phyloP scores from a whole-genome alignment of 495 filamentous ascomycete genomes.

The Evernia prunastri region DNA sequence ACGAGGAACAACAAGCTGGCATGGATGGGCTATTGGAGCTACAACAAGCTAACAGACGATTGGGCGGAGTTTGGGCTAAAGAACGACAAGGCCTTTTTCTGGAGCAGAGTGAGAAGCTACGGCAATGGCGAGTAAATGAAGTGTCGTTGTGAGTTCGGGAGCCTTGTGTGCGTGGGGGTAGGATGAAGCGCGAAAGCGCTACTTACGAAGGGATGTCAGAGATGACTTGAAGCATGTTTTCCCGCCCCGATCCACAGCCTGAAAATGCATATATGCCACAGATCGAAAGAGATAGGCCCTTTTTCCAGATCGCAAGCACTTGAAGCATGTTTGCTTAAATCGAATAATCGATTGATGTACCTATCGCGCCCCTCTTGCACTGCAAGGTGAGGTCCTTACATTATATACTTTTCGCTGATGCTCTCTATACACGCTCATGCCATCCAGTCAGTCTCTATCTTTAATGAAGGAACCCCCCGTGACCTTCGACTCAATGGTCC shows the following conservation, averaged over 20 bases:
- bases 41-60: constrained; percentile 82
- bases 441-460: constrained; percentile 1
- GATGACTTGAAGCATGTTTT: background rate
- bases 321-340: background rate
- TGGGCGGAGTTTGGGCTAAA: constrained; percentile 79
- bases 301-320: background rate
- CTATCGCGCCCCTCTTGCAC: background rate
- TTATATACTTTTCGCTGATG: constrained; percentile 14
- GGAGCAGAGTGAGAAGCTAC: constrained; percentile 76
- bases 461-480: background rate
- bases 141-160: background rate
- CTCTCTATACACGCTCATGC: constrained; percentile 2
- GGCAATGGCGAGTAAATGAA: constrained; percentile 36
- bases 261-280: background rate
- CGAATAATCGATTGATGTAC: background rate
- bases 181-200: constrained; percentile 1
- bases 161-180: background rate
- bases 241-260: background rate
- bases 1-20: constrained; percentile 71
- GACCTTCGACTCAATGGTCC: background rate
- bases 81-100: constrained; percentile 82
- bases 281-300: background rate
- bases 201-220: background rate
- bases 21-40: constrained; percentile 91
- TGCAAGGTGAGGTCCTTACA: constrained; percentile 3